phyloP scores from a whole-genome alignment of 768 basidiomycete genomes.

The Roridomyces roridus region DNA sequence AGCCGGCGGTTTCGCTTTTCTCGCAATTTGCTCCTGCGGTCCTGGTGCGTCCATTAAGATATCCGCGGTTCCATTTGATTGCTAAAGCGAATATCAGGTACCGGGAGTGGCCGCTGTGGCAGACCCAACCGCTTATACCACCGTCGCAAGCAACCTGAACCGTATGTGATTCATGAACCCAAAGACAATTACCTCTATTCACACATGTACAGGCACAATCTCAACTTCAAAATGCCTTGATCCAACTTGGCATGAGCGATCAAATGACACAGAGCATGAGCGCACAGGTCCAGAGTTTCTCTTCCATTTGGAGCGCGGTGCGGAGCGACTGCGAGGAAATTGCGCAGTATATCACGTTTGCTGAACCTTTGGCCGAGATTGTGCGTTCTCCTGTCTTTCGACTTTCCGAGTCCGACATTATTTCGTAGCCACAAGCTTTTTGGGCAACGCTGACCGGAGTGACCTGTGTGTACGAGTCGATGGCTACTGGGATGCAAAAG shows the following conservation, averaged over 20 bases:
- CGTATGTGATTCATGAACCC: no score
- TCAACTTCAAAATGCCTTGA: neutral
- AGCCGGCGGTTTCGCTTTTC: neutral
- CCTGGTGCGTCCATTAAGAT: neutral
- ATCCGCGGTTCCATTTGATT: no score
- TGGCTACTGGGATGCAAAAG: neutral
- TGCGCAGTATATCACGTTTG: neutral
- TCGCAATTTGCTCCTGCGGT: neutral
- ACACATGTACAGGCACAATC: no score
- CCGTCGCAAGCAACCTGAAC: no score
- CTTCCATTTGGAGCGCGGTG: neutral
- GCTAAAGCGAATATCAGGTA: no score
- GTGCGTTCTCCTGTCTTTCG: neutral
- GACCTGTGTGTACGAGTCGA: neutral
- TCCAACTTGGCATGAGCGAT: neutral
- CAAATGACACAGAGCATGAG: neutral
- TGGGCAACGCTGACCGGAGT: neutral
- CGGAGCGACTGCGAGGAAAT: neutral
- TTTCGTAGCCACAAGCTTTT: neutral
- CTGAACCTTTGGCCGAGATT: neutral
- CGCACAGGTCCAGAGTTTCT: neutral
- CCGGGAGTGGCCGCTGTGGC: no score
- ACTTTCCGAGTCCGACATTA: neutral
- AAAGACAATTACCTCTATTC: no score
- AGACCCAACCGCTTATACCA: no score